Evolutionary conservation across 2,329 filamentous ascomycete genomes (phyloP).

Genomic region (Phialocephala subalpina): DNA sequence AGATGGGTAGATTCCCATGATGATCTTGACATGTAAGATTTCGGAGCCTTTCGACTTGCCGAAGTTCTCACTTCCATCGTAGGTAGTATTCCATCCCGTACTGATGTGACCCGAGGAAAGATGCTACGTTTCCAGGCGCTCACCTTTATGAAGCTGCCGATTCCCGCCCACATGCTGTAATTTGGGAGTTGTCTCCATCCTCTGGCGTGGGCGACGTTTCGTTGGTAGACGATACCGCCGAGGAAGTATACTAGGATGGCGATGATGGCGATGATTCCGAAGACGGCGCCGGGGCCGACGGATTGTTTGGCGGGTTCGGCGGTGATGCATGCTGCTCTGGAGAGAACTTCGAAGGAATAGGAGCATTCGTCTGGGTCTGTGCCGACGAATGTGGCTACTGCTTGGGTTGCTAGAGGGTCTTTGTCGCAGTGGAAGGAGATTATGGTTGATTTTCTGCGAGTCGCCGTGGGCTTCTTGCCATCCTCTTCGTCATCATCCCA

Average conservation of each 20-base stretch:
- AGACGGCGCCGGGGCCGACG: constrained; percentile 77
- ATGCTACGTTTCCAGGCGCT: constrained; percentile 42
- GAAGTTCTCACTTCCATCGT: constrained; percentile 42
- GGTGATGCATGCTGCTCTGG: constrained; percentile 78
- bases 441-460: constrained; percentile 77
- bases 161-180: constrained; percentile 89
- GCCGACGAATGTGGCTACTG: constrained; percentile 84
- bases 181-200: constrained; percentile 97
- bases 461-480: constrained; percentile 37
- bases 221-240: constrained; percentile 94
- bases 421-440: constrained; percentile 94
- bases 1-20: constrained; percentile 40
- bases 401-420: constrained; percentile 73
- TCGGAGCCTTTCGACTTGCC: constrained; percentile 30
- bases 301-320: constrained; percentile 75
- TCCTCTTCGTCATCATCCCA: constrained; percentile 43
- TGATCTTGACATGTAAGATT: constrained; percentile 35
- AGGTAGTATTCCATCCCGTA: constrained; percentile 43
- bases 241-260: constrained; percentile 88
- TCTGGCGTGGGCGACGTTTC: constrained; percentile 90
- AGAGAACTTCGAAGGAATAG: constrained; percentile 95
- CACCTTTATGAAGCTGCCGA: constrained; percentile 86
- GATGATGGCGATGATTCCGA: constrained; percentile 82
- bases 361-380: constrained; percentile 86
- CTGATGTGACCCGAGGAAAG: constrained; percentile 41